Percentiles rank a stretch among this genome's conserved stretches.
phyloP scores from a whole-genome alignment of 345 rosid species.

The Brassica rapa region DNA sequence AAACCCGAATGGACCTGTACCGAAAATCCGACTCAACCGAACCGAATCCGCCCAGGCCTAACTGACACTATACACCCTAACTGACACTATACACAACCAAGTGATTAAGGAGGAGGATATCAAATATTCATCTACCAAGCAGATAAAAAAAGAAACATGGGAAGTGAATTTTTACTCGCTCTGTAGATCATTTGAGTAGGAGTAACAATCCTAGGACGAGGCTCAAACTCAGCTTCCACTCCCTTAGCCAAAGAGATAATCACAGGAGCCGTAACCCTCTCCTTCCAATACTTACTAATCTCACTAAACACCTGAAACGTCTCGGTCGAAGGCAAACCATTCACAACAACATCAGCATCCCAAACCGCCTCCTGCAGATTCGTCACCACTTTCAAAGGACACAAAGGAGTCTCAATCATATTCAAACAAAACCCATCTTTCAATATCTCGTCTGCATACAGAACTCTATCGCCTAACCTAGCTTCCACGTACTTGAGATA shows the following conservation, averaged over 20 bases:
- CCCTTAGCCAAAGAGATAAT: constrained; percentile 91
- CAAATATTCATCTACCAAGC: not conserved
- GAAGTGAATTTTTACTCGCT: constrained; percentile 66
- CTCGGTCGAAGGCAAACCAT: constrained; percentile 96
- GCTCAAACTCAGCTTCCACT: constrained; percentile 80
- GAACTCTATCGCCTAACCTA: constrained; percentile 82
- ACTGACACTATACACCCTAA: not conserved
- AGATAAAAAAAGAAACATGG: not conserved
- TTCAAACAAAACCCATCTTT: constrained; percentile 97
- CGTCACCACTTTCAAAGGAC: constrained; percentile 94
- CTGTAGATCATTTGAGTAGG: constrained; percentile 89
- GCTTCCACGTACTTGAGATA: constrained; percentile 96
- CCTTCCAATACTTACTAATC: constrained; percentile 86
- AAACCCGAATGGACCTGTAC: too few relatives aligned
- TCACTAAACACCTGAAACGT: constrained; percentile 77
- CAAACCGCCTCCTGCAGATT: constrained; percentile 97
- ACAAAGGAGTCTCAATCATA: constrained; percentile 91
- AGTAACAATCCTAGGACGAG: constrained; percentile 78
- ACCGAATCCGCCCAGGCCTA: too few relatives aligned
- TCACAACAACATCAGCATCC: constrained; percentile 96
- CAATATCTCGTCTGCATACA: constrained; percentile 87
- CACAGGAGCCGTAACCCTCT: constrained; percentile 71
- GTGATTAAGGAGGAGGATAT: not conserved
- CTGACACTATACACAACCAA: not conserved
- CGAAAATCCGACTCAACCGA: too few relatives aligned